A percentile compares a stretch with the other conserved stretches of the same genome.
Evolutionary conservation across 257 asterid species (phyloP).

Genomic region (Euphrasia confusa): DNA sequence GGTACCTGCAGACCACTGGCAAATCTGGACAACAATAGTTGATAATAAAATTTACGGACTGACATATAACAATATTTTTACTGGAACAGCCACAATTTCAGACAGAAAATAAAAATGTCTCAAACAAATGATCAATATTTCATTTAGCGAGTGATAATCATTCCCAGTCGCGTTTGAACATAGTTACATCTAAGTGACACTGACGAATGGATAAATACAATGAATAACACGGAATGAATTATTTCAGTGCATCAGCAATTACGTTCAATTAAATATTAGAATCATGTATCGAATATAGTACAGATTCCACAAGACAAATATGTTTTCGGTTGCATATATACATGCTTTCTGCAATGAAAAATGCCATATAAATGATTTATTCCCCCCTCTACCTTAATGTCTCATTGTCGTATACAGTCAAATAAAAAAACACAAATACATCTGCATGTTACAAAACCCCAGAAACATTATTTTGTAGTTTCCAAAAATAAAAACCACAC

Average conservation of each 20-base stretch:
- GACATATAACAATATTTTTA: background rate
- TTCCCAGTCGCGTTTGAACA: background rate
- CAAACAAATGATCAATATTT: slow-evolving; percentile 3
- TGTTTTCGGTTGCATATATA: slow-evolving; percentile 6
- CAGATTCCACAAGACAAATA: slow-evolving; percentile 5
- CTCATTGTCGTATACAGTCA: slow-evolving; percentile 2
- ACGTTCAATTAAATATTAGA: background rate
- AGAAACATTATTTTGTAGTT: background rate
- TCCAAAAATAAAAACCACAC: slow-evolving; percentile 2
- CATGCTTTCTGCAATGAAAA: slow-evolving; percentile 7
- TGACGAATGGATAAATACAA: slow-evolving; percentile 2
- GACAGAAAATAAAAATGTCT: background rate
- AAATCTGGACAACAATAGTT: slow-evolving; percentile 1
- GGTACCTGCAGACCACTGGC: background rate
- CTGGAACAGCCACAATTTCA: background rate
- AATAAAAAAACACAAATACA: background rate
- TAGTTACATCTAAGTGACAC: background rate
- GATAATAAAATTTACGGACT: background rate
- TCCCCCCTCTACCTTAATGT: background rate
- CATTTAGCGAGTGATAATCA: background rate
- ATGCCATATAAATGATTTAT: background rate
- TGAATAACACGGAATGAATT: too few relatives aligned
- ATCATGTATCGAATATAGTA: background rate
- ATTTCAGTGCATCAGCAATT: background rate
- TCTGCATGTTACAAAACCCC: slow-evolving; percentile 11